A percentile compares a stretch with the other conserved stretches of the same genome.
These are phyloP conservation scores for Candida tibetensis DNA, from an alignment of 805 yeast genomes.

Conservation along the genomic window DNA sequence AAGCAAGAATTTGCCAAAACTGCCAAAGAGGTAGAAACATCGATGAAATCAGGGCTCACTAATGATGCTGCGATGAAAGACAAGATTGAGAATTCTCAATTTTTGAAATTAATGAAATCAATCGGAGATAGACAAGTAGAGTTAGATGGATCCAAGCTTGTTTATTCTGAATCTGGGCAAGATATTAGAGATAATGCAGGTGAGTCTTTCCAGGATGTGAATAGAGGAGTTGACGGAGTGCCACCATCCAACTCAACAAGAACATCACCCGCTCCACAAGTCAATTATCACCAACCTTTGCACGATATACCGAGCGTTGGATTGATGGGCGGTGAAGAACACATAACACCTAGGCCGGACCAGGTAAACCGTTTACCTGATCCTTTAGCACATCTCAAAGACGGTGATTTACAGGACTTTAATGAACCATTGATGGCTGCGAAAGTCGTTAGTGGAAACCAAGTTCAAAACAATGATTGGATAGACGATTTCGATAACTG, in stretches of 20 bases:
- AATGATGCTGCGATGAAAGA: conserved; percentile 14
- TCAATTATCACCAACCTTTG: conserved; percentile 15
- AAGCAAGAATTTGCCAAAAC: conserved; percentile 40
- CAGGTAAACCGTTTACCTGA: conserved; percentile 34
- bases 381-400: conserved; percentile 42
- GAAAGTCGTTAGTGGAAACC: conserved; percentile 39
- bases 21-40: conserved; percentile 33
- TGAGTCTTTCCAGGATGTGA: conserved; percentile 14
- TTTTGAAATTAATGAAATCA: conserved; percentile 38
- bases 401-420: conserved; percentile 34
- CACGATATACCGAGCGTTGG: conserved; percentile 4
- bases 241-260: not conserved
- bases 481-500: conserved; percentile 29
- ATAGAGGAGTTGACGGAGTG: conserved; percentile 1
- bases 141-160: conserved; percentile 39
- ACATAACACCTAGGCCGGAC: conserved; percentile 1
- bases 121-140: conserved; percentile 38
- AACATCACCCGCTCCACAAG: not conserved
- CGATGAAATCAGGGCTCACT: conserved; percentile 15
- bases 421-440: conserved; percentile 39
- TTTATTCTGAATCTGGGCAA: conserved; percentile 21
- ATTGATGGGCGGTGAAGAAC: not conserved
- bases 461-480: conserved; percentile 35
- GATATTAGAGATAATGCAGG: conserved; percentile 18
- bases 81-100: conserved; percentile 36